phyloP scores from a whole-genome alignment of 176 grass and related monocot species.

The Zoysia japonica region DNA sequence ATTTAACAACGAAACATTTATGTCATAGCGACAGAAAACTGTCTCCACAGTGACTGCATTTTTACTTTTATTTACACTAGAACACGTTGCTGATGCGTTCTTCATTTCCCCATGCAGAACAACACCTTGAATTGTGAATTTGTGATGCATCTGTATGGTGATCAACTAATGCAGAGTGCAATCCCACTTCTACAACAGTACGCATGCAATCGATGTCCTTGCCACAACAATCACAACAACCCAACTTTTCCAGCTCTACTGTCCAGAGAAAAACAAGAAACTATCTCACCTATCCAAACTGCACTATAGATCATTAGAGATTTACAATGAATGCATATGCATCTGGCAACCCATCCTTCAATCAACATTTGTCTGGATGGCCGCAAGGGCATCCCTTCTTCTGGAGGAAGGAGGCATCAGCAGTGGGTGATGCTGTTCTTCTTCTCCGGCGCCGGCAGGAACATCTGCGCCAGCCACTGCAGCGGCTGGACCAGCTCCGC shows the following conservation, averaged over 20 bases:
- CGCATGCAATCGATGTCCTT: slow-evolving; percentile 7
- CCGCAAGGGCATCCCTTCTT: neutral
- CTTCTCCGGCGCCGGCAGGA: slow-evolving; percentile 36
- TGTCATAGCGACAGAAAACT: no score
- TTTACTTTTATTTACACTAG: no score
- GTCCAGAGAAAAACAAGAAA: slow-evolving; percentile 23
- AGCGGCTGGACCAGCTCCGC: slow-evolving; percentile 57
- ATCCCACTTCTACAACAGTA: neutral
- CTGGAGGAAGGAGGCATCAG: neutral
- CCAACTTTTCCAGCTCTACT: neutral
- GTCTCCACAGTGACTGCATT: no score
- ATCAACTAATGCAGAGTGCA: neutral
- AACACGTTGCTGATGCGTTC: neutral
- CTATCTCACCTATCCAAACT: slow-evolving; percentile 31
- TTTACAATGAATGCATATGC: slow-evolving; percentile 36
- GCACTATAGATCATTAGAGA: slow-evolving; percentile 21
- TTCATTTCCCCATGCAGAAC: neutral
- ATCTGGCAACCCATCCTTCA: neutral
- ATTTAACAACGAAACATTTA: no score
- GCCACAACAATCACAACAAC: slow-evolving; percentile 10
- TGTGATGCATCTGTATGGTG: neutral
- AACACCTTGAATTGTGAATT: neutral
- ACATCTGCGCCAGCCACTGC: slow-evolving; percentile 62
- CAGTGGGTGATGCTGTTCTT: slow-evolving; percentile 26
- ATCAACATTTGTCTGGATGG: slow-evolving; percentile 1